Percentiles rank a stretch among this genome's conserved stretches.
phyloP scores from a whole-genome alignment of 768 basidiomycete genomes.

The Termitomyces sp. region DNA sequence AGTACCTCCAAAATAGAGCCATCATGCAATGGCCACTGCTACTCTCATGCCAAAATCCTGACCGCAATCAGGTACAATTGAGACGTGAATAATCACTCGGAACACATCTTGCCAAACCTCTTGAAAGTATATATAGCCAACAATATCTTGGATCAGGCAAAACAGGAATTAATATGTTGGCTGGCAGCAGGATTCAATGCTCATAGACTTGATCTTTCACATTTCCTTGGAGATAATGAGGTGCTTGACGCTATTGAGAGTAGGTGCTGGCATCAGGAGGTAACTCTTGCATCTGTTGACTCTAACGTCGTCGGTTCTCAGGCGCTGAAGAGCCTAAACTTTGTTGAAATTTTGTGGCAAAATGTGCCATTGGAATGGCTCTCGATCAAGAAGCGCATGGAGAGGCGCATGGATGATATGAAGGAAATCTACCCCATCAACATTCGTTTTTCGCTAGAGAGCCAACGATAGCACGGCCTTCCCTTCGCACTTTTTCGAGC shows the following conservation, averaged over 20 bases:
- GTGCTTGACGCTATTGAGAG: neutral
- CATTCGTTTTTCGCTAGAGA: neutral
- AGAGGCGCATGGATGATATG: neutral
- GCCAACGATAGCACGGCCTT: neutral
- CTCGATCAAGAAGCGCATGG: neutral
- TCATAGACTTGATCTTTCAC: neutral
- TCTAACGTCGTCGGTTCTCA: neutral
- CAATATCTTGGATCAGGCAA: neutral
- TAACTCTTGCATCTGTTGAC: neutral
- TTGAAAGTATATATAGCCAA: neutral
- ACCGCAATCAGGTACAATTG: neutral
- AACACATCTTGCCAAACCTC: neutral
- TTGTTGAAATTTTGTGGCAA: neutral
- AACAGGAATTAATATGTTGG: neutral
- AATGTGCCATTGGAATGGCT: neutral
- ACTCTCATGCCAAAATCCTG: neutral
- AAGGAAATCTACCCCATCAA: neutral
- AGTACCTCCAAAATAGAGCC: neutral
- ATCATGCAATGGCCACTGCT: neutral
- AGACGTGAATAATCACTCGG: neutral
- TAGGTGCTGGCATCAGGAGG: neutral
- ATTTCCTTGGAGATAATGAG: neutral
- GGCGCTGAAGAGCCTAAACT: neutral
- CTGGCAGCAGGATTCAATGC: neutral
- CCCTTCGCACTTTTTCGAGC: neutral